These are phyloP conservation scores for Rosa hybrid DNA, from an alignment of 331 rosid species.

Conservation along the genomic window DNA sequence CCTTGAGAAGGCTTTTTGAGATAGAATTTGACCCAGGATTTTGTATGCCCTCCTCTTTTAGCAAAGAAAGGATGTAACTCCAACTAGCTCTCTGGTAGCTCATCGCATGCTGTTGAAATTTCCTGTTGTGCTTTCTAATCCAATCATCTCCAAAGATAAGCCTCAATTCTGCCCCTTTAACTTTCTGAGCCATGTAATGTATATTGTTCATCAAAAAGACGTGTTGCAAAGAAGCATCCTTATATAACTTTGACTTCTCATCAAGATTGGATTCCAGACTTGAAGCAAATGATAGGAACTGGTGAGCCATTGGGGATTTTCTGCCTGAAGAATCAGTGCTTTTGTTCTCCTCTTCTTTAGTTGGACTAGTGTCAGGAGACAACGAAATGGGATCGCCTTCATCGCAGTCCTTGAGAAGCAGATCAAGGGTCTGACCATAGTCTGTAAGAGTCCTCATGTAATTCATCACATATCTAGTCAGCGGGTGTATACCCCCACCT, in stretches of 20 bases:
- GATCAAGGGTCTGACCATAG: conserved; percentile 62
- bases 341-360: conserved; percentile 45
- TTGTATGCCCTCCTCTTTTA: conserved; percentile 72
- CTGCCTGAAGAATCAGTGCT: conserved; percentile 32
- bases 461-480: conserved; percentile 84
- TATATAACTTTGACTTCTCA: conserved; percentile 66
- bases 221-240: conserved; percentile 71
- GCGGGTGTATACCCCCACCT: conserved; percentile 89
- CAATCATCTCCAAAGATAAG: conserved; percentile 64
- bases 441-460: conserved; percentile 70
- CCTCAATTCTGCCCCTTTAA: conserved; percentile 72
- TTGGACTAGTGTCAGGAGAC: conserved; percentile 68
- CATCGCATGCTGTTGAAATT: conserved; percentile 78
- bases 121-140: conserved; percentile 72
- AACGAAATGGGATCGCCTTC: conserved; percentile 39
- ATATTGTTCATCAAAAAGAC: conserved; percentile 91
- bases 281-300: conserved; percentile 55
- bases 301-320: conserved; percentile 55
- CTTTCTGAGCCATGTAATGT: conserved; percentile 92
- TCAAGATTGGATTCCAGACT: conserved; percentile 76
- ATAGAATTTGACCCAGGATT: conserved; percentile 50
- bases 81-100: conserved; percentile 85
- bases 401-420: conserved; percentile 59
- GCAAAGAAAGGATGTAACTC: conserved; percentile 68
- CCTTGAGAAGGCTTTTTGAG: conserved; percentile 60